Base-by-base conservation (phyloP, 352 stramenopile species). In the Pythium brassicae region DNA sequence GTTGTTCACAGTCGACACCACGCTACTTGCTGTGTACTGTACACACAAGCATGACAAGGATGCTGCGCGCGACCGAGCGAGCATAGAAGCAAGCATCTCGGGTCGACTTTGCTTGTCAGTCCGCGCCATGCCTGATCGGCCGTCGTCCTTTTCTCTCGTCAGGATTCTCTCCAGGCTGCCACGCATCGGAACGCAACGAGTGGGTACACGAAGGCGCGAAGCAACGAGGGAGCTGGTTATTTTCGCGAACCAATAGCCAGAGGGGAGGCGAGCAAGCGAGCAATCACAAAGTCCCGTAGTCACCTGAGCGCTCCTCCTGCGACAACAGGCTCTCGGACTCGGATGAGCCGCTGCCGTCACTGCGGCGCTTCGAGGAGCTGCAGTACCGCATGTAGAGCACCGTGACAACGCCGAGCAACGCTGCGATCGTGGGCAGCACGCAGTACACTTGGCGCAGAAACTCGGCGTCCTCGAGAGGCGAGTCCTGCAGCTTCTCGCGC, bases 361-460 rank as follows among this genome's bases (percentile, higher is more conserved):
- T 59, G 59, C 62, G 56, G 27, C 66, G 68, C 40, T 61, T 72
- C 5, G 65, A 72, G 11, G 64, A 55, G 35, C 74, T 89, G 53
- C 66, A 82, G 58, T 89, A 77, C 27, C 72, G 74, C 79, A 93
- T 93, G 55, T 87, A 91, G 43, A 86, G 53, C 47, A 93, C 78
- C 0, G 83, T 85, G 45, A 74, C 53, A 5, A 81, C 69, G 20
- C 80, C 78, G 6, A 91, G 15, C 4, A 90, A 40, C 6, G 78
- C 78, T 1, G 80, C 76, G 20, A 91, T 44, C 1, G 78, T 83
- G 4, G 83, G 80, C 25, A 93, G 20, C 7, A 87, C 68, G 53
- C 83, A 89, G 65, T 89, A 90, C 15, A 89, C 74, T 52, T 87
- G 69, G 20, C 83, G 78, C 51, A 93, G 57, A 58, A 91, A 87